Evolutionary conservation across 768 basidiomycete species (phyloP), one percentile per base, ranked within the genome.

Genomic region (Kwoniella sp.): DNA sequence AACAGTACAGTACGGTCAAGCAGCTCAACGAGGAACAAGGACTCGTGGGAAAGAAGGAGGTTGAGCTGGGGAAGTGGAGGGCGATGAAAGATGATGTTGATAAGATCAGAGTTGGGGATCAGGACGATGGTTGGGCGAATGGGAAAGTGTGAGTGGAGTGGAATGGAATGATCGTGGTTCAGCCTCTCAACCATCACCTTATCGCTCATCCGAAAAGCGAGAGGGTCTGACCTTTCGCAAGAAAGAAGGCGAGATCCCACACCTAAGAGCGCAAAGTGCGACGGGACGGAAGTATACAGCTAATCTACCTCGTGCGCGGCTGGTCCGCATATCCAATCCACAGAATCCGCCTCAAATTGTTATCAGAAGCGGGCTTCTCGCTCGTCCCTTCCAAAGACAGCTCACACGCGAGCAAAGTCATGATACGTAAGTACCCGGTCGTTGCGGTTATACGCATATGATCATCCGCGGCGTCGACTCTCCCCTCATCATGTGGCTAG

Each of bases 381-480:
- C 51, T 72, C 7, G 20, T 71, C 13, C 68, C 71, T 17, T 13
- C 55, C 9, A 57, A 67, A 52, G 69, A 72, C 34, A 48, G 56
- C 23, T 62, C 57, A 15, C 51, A 25, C 2, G 4, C 67, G 23
- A 25, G 29, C 29, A 78, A 75, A 51, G 53, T 78, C 20, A 53
- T 78, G 13, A 74, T 78, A 26, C 64, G 76, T 78, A 34, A 58
- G 76, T 73, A 2, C 30, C 37, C n/a, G n/a, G n/a, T n/a, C n/a
- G n/a, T n/a, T n/a, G n/a, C n/a, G n/a, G 22, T 34, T 13, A 34
- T 13, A 34, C 13, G 13, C 5, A 5, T 34, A 34, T 34, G 34
- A 45, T 45, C 41, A 45, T 11, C 17, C 34, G 13, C 34, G 34
- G 34, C 34, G 34, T 13, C 34, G 34, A 7, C 34, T 7, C 13